Conservation (phyloP, 1,284 basidiomycete genomes). For the Coniferiporia weirii region DNA sequence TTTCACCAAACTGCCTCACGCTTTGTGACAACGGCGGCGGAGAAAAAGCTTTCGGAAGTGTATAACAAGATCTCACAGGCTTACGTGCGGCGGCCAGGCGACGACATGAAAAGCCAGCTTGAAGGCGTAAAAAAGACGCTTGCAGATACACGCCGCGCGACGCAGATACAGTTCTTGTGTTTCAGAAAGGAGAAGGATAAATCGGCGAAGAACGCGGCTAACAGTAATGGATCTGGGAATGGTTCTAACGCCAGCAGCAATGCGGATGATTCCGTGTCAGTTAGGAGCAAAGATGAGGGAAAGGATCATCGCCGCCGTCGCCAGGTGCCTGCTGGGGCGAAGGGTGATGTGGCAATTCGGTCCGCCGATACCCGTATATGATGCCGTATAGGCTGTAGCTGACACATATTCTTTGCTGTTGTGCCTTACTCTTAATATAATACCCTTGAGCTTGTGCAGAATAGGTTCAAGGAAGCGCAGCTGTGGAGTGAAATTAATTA, state of each 20-base stretch:
- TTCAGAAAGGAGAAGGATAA: slow-evolving; percentile 60
- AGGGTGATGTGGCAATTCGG: not conserved
- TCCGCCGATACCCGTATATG: slow-evolving; percentile 6
- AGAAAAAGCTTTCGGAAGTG: slow-evolving; percentile 79
- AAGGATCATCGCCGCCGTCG: slow-evolving; percentile 6
- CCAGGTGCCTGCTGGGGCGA: slow-evolving; percentile 1
- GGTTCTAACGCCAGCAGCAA: not conserved
- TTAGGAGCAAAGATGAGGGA: slow-evolving; percentile 3
- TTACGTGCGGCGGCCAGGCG: slow-evolving; percentile 74
- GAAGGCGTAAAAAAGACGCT: slow-evolving; percentile 90
- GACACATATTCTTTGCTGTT: not conserved
- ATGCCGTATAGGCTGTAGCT: not conserved
- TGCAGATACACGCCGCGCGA: slow-evolving; percentile 81
- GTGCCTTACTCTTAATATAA: too few relatives aligned
- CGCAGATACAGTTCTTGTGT: slow-evolving; percentile 93
- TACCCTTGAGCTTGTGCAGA: too few relatives aligned
- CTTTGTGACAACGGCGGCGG: slow-evolving; percentile 80
- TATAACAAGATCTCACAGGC: slow-evolving; percentile 94
- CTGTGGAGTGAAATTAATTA: too few relatives aligned
- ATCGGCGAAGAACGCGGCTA: not conserved
- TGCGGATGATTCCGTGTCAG: not conserved
- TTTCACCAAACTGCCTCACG: slow-evolving; percentile 92
- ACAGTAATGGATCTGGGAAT: not conserved
- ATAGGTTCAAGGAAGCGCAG: too few relatives aligned
- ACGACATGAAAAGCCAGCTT: slow-evolving; percentile 82